phyloP scores from a whole-genome alignment of 371 early-diverging fungal genomes.

The Apophysomyces ossiformis region DNA sequence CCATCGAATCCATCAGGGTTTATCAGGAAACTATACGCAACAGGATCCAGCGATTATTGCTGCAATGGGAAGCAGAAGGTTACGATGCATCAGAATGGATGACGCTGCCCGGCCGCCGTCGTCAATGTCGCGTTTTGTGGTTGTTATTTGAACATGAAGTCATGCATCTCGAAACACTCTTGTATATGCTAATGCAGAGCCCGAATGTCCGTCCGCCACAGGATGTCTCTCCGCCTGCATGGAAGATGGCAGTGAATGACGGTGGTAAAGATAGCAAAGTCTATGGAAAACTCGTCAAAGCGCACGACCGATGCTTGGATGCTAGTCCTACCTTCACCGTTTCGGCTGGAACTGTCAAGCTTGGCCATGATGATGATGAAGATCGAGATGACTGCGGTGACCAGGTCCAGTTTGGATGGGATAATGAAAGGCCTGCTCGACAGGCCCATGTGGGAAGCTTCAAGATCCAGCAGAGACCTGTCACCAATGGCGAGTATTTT shows the following conservation, averaged over 20 bases:
- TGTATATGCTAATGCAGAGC: constrained; percentile 88
- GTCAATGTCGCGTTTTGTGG: constrained; percentile 70
- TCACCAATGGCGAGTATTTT: constrained; percentile 81
- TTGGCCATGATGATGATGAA: constrained; percentile 71
- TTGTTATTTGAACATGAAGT: constrained; percentile 93
- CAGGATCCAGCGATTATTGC: constrained; percentile 57
- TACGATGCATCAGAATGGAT: constrained; percentile 25
- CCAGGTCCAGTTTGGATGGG: constrained; percentile 77
- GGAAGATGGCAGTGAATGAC: constrained; percentile 22
- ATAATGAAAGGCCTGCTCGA: constrained; percentile 77
- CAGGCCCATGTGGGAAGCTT: constrained; percentile 50
- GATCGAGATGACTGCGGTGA: constrained; percentile 25
- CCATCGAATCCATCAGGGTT: constrained; percentile 57
- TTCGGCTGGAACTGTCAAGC: constrained; percentile 31
- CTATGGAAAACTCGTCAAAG: neutral
- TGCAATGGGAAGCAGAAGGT: constrained; percentile 37
- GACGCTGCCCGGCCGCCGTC: constrained; percentile 36
- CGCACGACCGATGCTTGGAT: neutral
- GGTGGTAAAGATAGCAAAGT: neutral
- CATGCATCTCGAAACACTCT: constrained; percentile 87
- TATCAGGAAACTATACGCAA: constrained; percentile 71
- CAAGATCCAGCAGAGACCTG: constrained; percentile 76
- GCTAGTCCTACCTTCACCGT: constrained; percentile 15
- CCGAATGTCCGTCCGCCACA: constrained; percentile 44
- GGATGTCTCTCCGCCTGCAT: constrained; percentile 30